phyloP scores from a whole-genome alignment of 2,329 filamentous ascomycete genomes.

The Hymenoscyphus salicellus region DNA sequence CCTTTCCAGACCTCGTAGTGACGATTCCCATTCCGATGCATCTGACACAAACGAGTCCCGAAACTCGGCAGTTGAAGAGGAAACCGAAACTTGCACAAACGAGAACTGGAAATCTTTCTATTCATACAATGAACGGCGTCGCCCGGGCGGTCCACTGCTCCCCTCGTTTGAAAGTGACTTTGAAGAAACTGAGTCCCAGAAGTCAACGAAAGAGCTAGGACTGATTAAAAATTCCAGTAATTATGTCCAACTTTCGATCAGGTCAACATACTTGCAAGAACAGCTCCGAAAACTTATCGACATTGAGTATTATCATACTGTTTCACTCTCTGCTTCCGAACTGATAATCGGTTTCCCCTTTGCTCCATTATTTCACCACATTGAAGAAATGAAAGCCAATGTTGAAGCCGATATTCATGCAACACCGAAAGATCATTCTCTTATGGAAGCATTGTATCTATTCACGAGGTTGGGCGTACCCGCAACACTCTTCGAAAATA shows the following conservation, averaged over 20 bases:
- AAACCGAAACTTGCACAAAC: background rate
- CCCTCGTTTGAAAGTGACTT: background rate
- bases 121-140: background rate
- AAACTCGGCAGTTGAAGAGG: background rate
- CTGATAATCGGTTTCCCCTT: background rate
- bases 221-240: background rate
- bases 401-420: background rate
- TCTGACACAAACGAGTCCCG: background rate
- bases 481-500: background rate
- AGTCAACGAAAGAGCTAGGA: background rate
- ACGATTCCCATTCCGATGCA: background rate
- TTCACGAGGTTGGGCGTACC: background rate
- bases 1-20: background rate
- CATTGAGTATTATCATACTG: background rate
- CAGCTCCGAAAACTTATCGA: background rate
- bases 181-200: background rate
- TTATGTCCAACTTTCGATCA: background rate
- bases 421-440: background rate
- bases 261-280: constrained; percentile 1
- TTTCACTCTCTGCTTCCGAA: background rate
- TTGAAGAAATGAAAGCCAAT: constrained; percentile 6
- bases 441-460: constrained; percentile 6
- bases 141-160: background rate
- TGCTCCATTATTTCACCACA: constrained; percentile 8
- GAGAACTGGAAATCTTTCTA: constrained; percentile 6